Conservation (phyloP, 169 alveolate genomes). For the Plasmodium gaboni region DNA sequence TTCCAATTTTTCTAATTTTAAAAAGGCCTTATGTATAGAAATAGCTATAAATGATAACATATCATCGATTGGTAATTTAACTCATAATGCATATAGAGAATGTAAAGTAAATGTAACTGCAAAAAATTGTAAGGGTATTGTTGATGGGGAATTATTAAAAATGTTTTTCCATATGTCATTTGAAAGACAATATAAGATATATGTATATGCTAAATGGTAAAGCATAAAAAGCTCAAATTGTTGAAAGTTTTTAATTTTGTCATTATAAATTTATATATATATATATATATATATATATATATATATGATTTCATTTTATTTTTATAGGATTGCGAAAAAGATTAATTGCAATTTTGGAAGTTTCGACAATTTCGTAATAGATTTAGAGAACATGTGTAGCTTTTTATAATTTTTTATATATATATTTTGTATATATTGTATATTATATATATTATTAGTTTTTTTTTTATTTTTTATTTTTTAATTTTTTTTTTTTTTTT, state of each 20-base stretch:
- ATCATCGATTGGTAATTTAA: constrained; percentile 44
- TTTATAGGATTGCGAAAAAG: constrained; percentile 54
- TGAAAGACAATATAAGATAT: constrained; percentile 49
- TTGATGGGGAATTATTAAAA: constrained; percentile 55
- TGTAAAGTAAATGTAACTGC: constrained; percentile 23
- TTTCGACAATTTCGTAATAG: constrained; percentile 49
- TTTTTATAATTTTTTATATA: constrained; percentile 6
- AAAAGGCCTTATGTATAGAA: constrained; percentile 63
- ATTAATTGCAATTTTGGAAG: constrained; percentile 62
- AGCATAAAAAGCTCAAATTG: too few relatives aligned
- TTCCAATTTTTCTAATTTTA: constrained; percentile 34
- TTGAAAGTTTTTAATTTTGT: neutral
- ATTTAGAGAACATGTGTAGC: constrained; percentile 59
- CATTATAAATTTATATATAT: neutral
- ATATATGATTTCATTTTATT: neutral
- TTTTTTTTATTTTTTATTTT: constrained; percentile 4
- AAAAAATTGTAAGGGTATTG: constrained; percentile 42
- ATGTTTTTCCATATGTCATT: constrained; percentile 59
- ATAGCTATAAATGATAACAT: constrained; percentile 53
- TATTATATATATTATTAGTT: neutral
- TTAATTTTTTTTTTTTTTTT: constrained; percentile 8
- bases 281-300: neutral
- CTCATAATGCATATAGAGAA: constrained; percentile 27
- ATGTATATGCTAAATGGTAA: constrained; percentile 65
- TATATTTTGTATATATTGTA: too few relatives aligned